Conservation (phyloP, 805 yeast genomes). For the Yarrowia sp. region DNA sequence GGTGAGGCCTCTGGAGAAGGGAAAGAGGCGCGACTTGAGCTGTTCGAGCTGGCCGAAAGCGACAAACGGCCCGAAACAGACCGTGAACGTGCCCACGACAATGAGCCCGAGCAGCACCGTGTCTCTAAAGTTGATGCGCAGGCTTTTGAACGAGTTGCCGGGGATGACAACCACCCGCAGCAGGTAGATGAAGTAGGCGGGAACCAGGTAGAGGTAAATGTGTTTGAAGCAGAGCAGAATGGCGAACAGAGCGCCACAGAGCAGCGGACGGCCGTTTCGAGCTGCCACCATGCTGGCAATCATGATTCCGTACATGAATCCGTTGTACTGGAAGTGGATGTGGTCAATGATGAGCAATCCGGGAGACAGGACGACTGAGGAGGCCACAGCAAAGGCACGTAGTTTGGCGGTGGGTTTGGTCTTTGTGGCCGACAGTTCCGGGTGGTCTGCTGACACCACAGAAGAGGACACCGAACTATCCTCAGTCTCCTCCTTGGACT, state of each 20-base stretch:
- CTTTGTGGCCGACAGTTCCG: conserved; percentile 9
- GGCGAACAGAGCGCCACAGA: conserved; percentile 69
- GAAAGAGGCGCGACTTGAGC: conserved; percentile 76
- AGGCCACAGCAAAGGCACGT: conserved; percentile 74
- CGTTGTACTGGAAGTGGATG: conserved; percentile 96
- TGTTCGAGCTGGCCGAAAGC: conserved; percentile 68
- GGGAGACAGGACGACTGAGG: conserved; percentile 85
- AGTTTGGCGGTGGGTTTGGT: conserved; percentile 48
- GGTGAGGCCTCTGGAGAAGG: conserved; percentile 92
- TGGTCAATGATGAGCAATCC: conserved; percentile 91
- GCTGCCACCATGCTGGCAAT: conserved; percentile 78
- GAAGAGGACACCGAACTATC: background rate
- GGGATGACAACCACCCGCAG: conserved; percentile 54
- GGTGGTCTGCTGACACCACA: background rate
- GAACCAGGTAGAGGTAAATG: conserved; percentile 90
- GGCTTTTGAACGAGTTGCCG: conserved; percentile 47
- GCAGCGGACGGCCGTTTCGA: conserved; percentile 60
- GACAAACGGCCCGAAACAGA: conserved; percentile 82
- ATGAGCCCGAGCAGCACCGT: conserved; percentile 66
- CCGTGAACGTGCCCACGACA: conserved; percentile 64
- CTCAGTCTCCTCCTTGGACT: conserved; percentile 42
- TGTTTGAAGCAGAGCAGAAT: conserved; percentile 90
- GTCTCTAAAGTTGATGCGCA: conserved; percentile 68
- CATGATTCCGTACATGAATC: conserved; percentile 86
- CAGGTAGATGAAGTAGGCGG: conserved; percentile 85